A percentile compares a stretch with the other conserved stretches of the same genome.
Evolutionary conservation across 2,329 filamentous ascomycete genomes (phyloP).

Genomic region (Bipolaris bicolor): DNA sequence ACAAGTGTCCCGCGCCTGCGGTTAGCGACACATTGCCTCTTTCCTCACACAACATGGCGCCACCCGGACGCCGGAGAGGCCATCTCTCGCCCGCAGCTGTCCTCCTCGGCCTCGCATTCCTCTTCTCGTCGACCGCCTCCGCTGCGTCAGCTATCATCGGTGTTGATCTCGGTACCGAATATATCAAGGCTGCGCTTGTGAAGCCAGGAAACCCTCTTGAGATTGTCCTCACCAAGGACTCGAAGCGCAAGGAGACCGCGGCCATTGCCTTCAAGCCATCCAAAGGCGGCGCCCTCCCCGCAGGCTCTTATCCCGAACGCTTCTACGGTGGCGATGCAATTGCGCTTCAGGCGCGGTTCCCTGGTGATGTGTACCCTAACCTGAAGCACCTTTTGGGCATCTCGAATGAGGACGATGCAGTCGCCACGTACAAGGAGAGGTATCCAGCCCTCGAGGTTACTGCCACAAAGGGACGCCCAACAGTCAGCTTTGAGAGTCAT

Average conservation of each 20-base stretch:
- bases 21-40: constrained; percentile 12
- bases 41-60: constrained; percentile 51
- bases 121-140: constrained; percentile 63
- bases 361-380: constrained; percentile 92
- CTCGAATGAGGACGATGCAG: constrained; percentile 60
- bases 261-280: constrained; percentile 92
- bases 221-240: constrained; percentile 97
- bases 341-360: constrained; percentile 84
- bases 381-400: constrained; percentile 89
- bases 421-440: constrained; percentile 72
- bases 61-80: constrained; percentile 53
- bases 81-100: constrained; percentile 53
- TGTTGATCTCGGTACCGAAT: constrained; percentile 93
- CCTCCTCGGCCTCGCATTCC: constrained; percentile 59
- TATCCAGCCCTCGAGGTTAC: constrained; percentile 80
- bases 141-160: constrained; percentile 82
- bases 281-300: constrained; percentile 65
- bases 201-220: constrained; percentile 97
- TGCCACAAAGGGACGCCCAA: constrained; percentile 62
- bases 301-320: constrained; percentile 76
- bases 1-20: constrained; percentile 13
- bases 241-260: constrained; percentile 90
- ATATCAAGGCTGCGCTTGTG: constrained; percentile 93
- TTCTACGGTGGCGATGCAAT: constrained; percentile 91
- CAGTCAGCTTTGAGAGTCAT: constrained; percentile 81